Percentiles rank a stretch among this genome's conserved stretches.
Conservation (phyloP, 805 yeast genomes). For the Starmerella riodocensis region DNA sequence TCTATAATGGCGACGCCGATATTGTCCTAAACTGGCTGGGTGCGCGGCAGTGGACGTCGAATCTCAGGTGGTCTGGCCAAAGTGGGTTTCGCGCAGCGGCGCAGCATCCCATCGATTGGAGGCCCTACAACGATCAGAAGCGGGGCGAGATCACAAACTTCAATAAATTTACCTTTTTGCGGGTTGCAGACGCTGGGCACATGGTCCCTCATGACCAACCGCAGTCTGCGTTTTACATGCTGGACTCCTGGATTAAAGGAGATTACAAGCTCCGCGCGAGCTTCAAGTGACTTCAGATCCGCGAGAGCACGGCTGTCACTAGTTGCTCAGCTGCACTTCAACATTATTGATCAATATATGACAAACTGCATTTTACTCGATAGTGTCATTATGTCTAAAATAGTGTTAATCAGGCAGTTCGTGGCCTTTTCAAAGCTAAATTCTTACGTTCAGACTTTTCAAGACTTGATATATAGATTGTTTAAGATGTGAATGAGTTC, state of each 20-base stretch:
- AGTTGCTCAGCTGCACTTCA: too few species aligned
- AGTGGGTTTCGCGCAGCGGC: conserved; percentile 29
- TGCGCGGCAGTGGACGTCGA: conserved; percentile 66
- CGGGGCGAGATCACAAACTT: conserved; percentile 62
- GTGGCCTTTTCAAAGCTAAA: too few species aligned
- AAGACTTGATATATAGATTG: too few species aligned
- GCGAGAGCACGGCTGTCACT: too few species aligned
- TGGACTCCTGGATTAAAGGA: conserved; percentile 51
- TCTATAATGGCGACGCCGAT: conserved; percentile 93
- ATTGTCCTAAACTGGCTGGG: conserved; percentile 95
- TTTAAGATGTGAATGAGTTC: too few species aligned
- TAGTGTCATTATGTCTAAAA: too few species aligned
- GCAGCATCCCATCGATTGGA: conserved; percentile 33
- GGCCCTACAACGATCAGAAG: conserved; percentile 26
- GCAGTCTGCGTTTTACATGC: conserved; percentile 51
- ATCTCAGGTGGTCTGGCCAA: conserved; percentile 48
- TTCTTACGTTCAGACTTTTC: too few species aligned
- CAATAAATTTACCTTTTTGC: conserved; percentile 58
- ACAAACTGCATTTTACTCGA: too few species aligned
- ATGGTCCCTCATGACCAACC: conserved; percentile 91
- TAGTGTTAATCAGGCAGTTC: too few species aligned
- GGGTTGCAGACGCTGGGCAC: conserved; percentile 76
- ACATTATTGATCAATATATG: too few species aligned
- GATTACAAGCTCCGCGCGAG: too few species aligned
- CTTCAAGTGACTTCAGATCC: too few species aligned